A percentile compares a stretch with the other conserved stretches of the same genome.
phyloP scores from a whole-genome alignment of 1,139 yeast genomes.

The Neolecta irregularis region DNA sequence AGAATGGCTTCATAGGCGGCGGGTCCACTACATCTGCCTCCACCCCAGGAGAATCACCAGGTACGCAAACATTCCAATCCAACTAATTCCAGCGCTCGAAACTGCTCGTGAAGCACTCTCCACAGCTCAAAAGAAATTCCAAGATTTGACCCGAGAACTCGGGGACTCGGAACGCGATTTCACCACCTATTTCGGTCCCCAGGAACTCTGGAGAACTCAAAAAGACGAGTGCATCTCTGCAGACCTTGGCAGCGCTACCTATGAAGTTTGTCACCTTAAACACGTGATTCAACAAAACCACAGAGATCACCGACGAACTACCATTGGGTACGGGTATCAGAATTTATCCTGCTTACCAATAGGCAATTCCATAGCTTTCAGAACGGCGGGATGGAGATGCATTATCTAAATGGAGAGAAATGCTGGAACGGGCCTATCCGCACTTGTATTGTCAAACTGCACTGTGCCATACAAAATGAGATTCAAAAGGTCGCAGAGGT shows the following conservation, averaged over 20 bases:
- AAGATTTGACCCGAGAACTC: too few relatives aligned
- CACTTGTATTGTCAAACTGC: constrained; percentile 45
- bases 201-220: constrained; percentile 48
- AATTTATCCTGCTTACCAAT: neutral
- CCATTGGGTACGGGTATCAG: neutral
- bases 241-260: constrained; percentile 53
- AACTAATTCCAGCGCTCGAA: too few relatives aligned
- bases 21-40: too few relatives aligned
- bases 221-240: constrained; percentile 35
- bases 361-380: constrained; percentile 8
- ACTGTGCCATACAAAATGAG: constrained; percentile 48
- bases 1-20: too few relatives aligned
- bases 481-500: constrained; percentile 66
- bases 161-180: constrained; percentile 16
- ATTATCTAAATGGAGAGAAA: constrained; percentile 42
- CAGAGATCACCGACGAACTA: constrained; percentile 1
- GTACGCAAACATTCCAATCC: too few relatives aligned
- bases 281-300: constrained; percentile 37
- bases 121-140: too few relatives aligned
- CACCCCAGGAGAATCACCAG: too few relatives aligned
- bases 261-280: constrained; percentile 46
- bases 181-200: constrained; percentile 32
- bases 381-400: neutral
- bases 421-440: constrained; percentile 96
- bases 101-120: too few relatives aligned